Base-by-base conservation (phyloP, 495 filamentous ascomycete species). In the Cercophora newfieldiana region DNA sequence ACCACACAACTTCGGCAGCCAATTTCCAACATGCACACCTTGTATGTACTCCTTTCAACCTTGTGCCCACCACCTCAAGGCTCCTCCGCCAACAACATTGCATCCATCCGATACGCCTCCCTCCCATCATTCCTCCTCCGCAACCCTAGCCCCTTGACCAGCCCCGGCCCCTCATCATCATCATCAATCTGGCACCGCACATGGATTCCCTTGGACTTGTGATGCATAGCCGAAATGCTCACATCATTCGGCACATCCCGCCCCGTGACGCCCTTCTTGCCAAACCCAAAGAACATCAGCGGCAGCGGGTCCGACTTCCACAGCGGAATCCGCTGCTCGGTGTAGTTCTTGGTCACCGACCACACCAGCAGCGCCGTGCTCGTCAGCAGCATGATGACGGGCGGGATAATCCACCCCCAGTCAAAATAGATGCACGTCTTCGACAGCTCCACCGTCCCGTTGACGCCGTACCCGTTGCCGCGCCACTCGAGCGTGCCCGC, bases 231-330 rank as follows among this genome's bases (percentile, higher is more conserved):
- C 37, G 37, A 44, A 44, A 44, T 44, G 10, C 10, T 44, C 37
- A 44, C 37, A 44, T 44, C 37, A 44, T 44, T 16, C 37, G 37
- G 37, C 12, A 44, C 37, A 44, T 44, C 37, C 37, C 37, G 12
- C 4, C 37, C 37, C 4, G 37, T 44, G 18, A 44, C 37, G 10
- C 37, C 50, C 50, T 53, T 53, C 50, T 22, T 53, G 2, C 24
- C 24, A 53, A 58, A 33, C 26, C 55, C 55, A 19, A 24, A 58
- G 24, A 58, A 31, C 29, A 58, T 31, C 4, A 58, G 25, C 28
- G 55, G 55, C 25, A 58, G 25, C 25, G n/a, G 18, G 21, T 31
- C 26, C 26, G 19, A 19, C 55, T 58, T 58, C 55, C 55, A 58
- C 25, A 58, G 25, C 55, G 55, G 55, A 6, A 58, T 19, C n/a